Evolutionary conservation across 2,329 filamentous ascomycete genomes (phyloP), one percentile per base, ranked within the genome.

Genomic region (Colletotrichum graminicola): DNA sequence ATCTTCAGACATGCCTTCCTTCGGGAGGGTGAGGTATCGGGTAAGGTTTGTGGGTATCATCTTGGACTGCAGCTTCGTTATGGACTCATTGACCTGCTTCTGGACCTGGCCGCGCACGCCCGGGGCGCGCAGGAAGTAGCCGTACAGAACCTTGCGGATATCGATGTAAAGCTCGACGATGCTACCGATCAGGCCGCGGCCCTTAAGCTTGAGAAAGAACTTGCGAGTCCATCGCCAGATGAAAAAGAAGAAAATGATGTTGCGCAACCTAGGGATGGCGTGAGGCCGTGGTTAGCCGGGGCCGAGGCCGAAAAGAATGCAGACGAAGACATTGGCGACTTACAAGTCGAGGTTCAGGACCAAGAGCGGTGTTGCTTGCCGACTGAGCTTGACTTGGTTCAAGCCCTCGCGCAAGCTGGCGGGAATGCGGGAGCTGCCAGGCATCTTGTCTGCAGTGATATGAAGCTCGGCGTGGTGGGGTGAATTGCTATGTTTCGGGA

Each of bases 211-310:
- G 84, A 94, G 92, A 80, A 94, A 92, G 36, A 89, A 88, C 78
- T 92, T 93, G 75, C 94, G 93, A 41, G 92, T 89, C 86, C 94
- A 93, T 79, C 95, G 92, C 59, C 97, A 85, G 72, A 98, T 80
- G 83, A 98, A 98, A 76, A 97, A 88, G 78, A 95, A 87, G 81
- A 98, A 97, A 76, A 98, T 85, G 71, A 98, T 85, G 80, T 98
- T 97, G 66, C 94, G 93, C 73, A 97, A 78, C 72, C 94, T 95
- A 75, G 23, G 49, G 26, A 14, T 18, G 34, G 32, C 59, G 68
- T 26, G 47, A 18, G 6, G 16, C 23, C 45, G 39, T 49, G 39
- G 12, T 72, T 57, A 72, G 60, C 69, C 47, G 61, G 49, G 55
- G 62, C 59, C 57, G 43, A 62, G 61, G 34, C 23, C 49, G 26